phyloP scores from a whole-genome alignment of 2,329 filamentous ascomycete genomes.

The Fusarium sp. region DNA sequence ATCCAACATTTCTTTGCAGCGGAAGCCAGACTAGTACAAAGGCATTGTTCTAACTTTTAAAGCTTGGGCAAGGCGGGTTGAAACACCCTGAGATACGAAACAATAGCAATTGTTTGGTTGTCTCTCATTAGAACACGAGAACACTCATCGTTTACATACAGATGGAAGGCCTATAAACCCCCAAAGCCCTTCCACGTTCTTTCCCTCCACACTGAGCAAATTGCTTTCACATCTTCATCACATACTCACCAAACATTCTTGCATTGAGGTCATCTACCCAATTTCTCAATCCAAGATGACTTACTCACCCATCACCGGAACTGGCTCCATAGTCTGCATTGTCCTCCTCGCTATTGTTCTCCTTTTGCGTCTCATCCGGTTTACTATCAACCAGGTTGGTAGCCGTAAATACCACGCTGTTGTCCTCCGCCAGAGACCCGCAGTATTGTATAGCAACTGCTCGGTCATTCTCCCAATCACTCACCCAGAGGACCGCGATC shows the following conservation, averaged over 20 bases:
- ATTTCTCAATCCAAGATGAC: neutral
- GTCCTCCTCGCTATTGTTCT: neutral
- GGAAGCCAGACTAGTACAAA: neutral
- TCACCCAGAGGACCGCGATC: neutral
- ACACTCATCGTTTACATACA: neutral
- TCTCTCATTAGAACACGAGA: neutral
- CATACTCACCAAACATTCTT: neutral
- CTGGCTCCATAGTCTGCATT: neutral
- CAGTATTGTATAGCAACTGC: neutral
- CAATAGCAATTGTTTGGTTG: neutral
- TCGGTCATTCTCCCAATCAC: conserved; percentile 30
- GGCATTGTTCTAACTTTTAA: neutral
- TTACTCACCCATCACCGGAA: neutral
- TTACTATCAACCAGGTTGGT: neutral
- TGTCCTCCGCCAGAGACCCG: neutral
- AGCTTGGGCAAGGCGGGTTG: neutral
- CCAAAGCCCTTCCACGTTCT: neutral
- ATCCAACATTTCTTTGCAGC: neutral
- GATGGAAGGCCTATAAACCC: neutral
- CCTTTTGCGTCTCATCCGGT: neutral
- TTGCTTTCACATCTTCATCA: neutral
- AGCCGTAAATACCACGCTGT: neutral
- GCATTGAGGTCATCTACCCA: neutral
- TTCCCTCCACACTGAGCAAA: no score
- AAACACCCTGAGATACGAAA: neutral